phyloP scores from a whole-genome alignment of 495 filamentous ascomycete genomes.

The Neurospora tetraspora region DNA sequence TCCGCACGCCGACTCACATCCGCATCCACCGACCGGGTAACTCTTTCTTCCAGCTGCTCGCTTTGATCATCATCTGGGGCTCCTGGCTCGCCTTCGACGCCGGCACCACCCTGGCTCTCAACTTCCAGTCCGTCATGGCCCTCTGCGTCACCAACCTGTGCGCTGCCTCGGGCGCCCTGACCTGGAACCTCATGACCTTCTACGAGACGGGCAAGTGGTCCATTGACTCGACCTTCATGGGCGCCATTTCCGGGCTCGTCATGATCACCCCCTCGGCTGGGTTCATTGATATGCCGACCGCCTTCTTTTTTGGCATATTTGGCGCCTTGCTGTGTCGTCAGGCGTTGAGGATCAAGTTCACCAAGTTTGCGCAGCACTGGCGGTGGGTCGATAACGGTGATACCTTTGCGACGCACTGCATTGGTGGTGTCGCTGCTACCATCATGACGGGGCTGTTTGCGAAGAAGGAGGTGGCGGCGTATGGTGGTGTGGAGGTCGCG shows the following conservation, averaged over 20 bases:
- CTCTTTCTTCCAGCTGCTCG: constrained; percentile 27
- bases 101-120: constrained; percentile 80
- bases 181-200: constrained; percentile 82
- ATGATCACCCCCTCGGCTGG: constrained; percentile 76
- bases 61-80: constrained; percentile 90
- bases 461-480: constrained; percentile 18
- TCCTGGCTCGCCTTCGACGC: constrained; percentile 97
- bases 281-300: constrained; percentile 77
- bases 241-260: constrained; percentile 74
- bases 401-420: constrained; percentile 69
- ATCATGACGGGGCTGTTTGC: constrained; percentile 72
- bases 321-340: constrained; percentile 89
- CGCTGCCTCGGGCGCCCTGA: constrained; percentile 69
- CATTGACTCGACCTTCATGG: constrained; percentile 93
- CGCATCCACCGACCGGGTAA: constrained; percentile 43
- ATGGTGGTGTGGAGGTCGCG: constrained; percentile 16
- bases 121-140: constrained; percentile 82
- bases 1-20: constrained; percentile 77
- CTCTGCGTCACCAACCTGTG: constrained; percentile 91
- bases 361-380: constrained; percentile 33
- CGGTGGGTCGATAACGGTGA: constrained; percentile 63
- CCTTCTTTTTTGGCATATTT: constrained; percentile 68
- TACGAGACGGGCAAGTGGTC: constrained; percentile 88
- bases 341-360: constrained; percentile 78
- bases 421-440: constrained; percentile 70